Evolutionary conservation across 371 early-diverging fungal genomes (phyloP), one percentile per base, ranked within the genome.

Genomic region (Mortierella sp.): DNA sequence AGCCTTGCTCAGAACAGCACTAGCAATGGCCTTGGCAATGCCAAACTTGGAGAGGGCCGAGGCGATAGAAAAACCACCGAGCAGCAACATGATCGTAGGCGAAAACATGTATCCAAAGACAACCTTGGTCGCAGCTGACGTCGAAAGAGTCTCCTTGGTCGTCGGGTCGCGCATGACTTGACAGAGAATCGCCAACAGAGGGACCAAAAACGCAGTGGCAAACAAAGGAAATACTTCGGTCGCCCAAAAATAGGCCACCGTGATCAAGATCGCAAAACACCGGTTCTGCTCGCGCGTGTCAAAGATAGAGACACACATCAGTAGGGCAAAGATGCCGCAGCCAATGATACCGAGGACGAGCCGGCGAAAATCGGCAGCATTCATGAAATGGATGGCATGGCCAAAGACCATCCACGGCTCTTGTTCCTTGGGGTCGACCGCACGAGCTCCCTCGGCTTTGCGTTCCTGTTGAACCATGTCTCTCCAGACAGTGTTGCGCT

Each of bases 171-270:
- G 94, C 92, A 97, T 92, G 46, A 98, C 97, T 51, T 95, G 94
- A 63, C 98, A 88, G 55, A 93, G 79, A 1, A 98, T 95, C 4
- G 97, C 92, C 58, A 98, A 82, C 54, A 98, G 89, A 0, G 99
- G 99, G 35, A 99, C 94, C 63, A 96, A 84, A 35, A 99, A 84
- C 16, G 97, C 94, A 2, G 99, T 99, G 27, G 96, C 97, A 88
- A 97, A 98, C 60, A 99, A 89, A 6, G 99, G 99, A 83, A 99
- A 92, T 18, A 95, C 95, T 92, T 98, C 93, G 49, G 90, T 89
- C 21, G 93, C 93, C 93, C 93, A 93, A 32, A 93, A 81, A 58
- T 79, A 83, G 38, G 91, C 90, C 21, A 90, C 92, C 14, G 89
- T 88, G 49, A 92, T 80, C 72, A 93, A 81, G 51, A 93, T 90